A percentile compares a stretch with the other conserved stretches of the same genome.
Conservation (phyloP, 73 alveolate genomes). For the Uronychia binucleata region DNA sequence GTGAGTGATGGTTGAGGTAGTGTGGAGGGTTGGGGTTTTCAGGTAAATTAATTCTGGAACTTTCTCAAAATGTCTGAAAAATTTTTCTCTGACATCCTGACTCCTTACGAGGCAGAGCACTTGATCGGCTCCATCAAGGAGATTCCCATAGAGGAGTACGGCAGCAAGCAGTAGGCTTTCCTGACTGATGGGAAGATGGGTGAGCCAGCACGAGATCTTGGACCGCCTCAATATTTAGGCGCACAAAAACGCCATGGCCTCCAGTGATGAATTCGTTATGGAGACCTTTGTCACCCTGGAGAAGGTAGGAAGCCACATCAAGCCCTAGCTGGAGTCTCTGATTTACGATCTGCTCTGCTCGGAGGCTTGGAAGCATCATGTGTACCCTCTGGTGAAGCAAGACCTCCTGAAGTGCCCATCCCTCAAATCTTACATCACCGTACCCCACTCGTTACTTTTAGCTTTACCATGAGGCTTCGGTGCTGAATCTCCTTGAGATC, state of each 20-base stretch:
- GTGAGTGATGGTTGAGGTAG: no score
- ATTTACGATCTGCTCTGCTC: conserved; percentile 88
- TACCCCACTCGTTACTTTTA: conserved; percentile 31
- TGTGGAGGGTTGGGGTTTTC: no score
- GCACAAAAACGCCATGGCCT: conserved; percentile 75
- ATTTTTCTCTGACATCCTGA: conserved; percentile 62
- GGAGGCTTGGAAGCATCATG: conserved; percentile 87
- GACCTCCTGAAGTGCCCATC: conserved; percentile 64
- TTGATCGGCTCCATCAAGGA: conserved; percentile 65
- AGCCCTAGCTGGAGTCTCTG: conserved; percentile 77
- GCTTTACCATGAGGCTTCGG: conserved; percentile 95
- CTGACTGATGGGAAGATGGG: conserved; percentile 50
- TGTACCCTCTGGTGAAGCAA: conserved; percentile 66
- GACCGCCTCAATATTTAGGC: conserved; percentile 78
- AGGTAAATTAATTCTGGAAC: neutral
- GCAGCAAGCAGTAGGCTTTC: conserved; percentile 51
- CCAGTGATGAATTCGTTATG: conserved; percentile 91
- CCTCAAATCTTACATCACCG: conserved; percentile 55
- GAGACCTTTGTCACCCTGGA: conserved; percentile 90
- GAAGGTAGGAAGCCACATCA: conserved; percentile 71
- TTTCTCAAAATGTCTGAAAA: neutral
- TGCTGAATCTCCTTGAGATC: conserved; percentile 95
- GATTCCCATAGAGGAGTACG: conserved; percentile 54
- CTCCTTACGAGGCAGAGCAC: conserved; percentile 92
- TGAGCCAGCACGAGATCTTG: conserved; percentile 72